phyloP scores from a whole-genome alignment of 768 basidiomycete species.

The Suillus americanus region DNA sequence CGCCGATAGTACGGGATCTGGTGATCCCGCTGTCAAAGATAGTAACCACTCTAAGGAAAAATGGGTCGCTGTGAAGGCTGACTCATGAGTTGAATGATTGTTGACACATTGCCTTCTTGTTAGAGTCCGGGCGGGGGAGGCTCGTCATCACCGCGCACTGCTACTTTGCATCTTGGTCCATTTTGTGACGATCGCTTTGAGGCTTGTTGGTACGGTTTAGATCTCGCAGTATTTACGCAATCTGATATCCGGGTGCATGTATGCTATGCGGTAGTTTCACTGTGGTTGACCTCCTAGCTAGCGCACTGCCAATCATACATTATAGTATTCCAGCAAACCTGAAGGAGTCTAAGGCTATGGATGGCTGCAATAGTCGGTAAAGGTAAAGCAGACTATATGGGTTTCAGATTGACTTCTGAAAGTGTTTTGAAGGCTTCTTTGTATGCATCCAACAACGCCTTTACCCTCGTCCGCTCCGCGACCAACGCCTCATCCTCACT shows the following conservation, averaged over 20 bases:
- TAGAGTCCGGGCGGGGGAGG: not conserved
- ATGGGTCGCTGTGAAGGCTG: conserved; percentile 74
- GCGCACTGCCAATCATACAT: not conserved
- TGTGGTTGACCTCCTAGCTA: too few relatives aligned
- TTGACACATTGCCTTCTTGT: conserved; percentile 4
- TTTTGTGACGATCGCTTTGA: conserved; percentile 18
- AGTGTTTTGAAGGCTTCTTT: conserved; percentile 90
- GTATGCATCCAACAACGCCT: conserved; percentile 93
- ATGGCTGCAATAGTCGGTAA: not conserved
- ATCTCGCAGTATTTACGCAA: conserved; percentile 20
- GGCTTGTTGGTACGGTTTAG: conserved; percentile 20
- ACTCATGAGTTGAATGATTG: conserved; percentile 18
- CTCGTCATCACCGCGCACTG: not conserved
- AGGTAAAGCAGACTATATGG: conserved; percentile 34
- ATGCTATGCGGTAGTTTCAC: not conserved
- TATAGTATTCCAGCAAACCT: not conserved
- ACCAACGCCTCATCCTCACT: conserved; percentile 96
- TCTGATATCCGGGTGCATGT: conserved; percentile 1
- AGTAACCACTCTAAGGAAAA: conserved; percentile 51
- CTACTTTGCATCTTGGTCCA: conserved; percentile 15
- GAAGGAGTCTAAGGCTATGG: not conserved
- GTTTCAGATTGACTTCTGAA: conserved; percentile 78
- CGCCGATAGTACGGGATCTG: conserved; percentile 17
- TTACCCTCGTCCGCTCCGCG: conserved; percentile 89
- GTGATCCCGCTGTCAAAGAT: conserved; percentile 22